Conservation (phyloP, 2,329 filamentous ascomycete genomes). For the Orbilia quercus region DNA sequence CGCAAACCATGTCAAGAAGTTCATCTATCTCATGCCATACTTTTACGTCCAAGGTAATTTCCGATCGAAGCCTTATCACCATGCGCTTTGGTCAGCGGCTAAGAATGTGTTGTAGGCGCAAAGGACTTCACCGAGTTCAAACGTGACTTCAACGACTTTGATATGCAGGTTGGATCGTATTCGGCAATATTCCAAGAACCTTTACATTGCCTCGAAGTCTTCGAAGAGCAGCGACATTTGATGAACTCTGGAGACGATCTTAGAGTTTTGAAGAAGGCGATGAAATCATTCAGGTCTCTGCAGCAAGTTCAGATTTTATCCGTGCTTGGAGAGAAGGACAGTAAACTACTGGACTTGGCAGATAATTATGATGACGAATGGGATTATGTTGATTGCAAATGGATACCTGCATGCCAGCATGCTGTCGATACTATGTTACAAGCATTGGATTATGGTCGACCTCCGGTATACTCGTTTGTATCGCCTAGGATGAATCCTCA, state of each 20-base stretch:
- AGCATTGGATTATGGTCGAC: slow-evolving; percentile 70
- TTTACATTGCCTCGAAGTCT: slow-evolving; percentile 59
- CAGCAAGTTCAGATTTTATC: slow-evolving; percentile 74
- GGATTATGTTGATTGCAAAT: slow-evolving; percentile 68
- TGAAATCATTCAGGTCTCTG: slow-evolving; percentile 70
- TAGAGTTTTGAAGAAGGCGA: slow-evolving; percentile 68
- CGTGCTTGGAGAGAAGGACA: slow-evolving; percentile 71
- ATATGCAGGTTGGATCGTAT: slow-evolving; percentile 63
- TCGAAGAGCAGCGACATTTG: slow-evolving; percentile 67
- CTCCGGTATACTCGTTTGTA: slow-evolving; percentile 71
- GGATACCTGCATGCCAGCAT: slow-evolving; percentile 73
- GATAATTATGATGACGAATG: slow-evolving; percentile 63
- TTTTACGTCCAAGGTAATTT: slow-evolving; percentile 69
- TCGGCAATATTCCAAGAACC: slow-evolving; percentile 64
- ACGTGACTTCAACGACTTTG: slow-evolving; percentile 61
- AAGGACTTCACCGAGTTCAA: slow-evolving; percentile 57
- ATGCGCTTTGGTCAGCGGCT: slow-evolving; percentile 61
- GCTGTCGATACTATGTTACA: slow-evolving; percentile 70
- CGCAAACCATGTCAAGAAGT: slow-evolving; percentile 69
- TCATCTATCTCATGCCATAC: slow-evolving; percentile 71
- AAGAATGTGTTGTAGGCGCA: slow-evolving; percentile 65
- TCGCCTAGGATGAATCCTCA: slow-evolving; percentile 72
- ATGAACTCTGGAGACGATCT: slow-evolving; percentile 68
- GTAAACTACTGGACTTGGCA: slow-evolving; percentile 61
- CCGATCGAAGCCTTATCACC: slow-evolving; percentile 17